Base-by-base conservation (phyloP, 495 filamentous ascomycete species). In the Lophium mytilinum region DNA sequence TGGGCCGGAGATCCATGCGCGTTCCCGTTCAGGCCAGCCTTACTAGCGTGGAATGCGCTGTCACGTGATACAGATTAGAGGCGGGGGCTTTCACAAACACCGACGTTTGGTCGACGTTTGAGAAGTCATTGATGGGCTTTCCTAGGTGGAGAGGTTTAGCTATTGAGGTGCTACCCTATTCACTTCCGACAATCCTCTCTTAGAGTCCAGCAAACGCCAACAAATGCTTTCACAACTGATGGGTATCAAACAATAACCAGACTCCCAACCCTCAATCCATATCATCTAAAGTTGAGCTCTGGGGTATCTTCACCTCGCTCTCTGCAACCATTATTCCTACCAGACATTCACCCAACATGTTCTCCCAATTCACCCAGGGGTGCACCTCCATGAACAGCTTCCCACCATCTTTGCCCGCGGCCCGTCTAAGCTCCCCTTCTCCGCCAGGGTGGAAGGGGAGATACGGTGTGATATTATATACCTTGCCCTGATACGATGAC, bases 331-430 rank as follows among this genome's bases (percentile, higher is more conserved):
- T 73, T 34, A 96, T 83, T 1, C 93, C 93, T 4, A 98, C 78
- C 60, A 95, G 64, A 70, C 92, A 96, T 64, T 86, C 81, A 21
- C 83, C 81, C 52, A 98, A 71, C 81, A 98, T 96, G 4, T 85
- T 87, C 74, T 97, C 94, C 77, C 89, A 95, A 65, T 95, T 98
- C 9, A 98, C 92, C 93, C 94, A 98, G 15, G 92, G 90, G 76
- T 98, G 93, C 19, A 91, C 80, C 74, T 96, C 90, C 59, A 85
- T 83, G 70, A 98, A 97, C 66, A 98, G 63, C 73, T 83, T 83
- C 6, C 78, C 83, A 37, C 83, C 88, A 66, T 90, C 86, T 59
- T 81, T 78, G 15, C 89, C 93, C 1, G 90, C 92, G 14, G 78
- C 85, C 19, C 86, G 78, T 69, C 95, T 75, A 63, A 97, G 66